Base-by-base conservation (phyloP, 371 early-diverging fungal genomes). In the Lichtheimia ornata region DNA sequence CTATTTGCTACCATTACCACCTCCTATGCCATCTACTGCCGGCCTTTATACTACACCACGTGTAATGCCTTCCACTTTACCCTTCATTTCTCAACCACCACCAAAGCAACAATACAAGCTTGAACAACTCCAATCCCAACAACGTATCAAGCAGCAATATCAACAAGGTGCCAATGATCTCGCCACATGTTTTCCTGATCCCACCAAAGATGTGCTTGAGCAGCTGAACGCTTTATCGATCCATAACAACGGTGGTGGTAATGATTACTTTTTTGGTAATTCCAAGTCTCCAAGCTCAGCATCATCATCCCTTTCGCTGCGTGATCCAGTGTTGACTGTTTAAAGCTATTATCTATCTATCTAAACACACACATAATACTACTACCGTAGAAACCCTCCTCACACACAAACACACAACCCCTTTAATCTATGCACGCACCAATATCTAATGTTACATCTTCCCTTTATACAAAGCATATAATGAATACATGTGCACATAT, bases 1-100 rank as follows among this genome's bases (percentile, higher is more conserved):
- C 53, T 51, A 56, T 42, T 35, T 61, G 15, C 30, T 64, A 24
- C 59, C 63, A 28, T 2, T 25, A 15, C 25, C 45, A 15, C 24
- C 57, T 25, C 45, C 57, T 43, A n/a, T n/a, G 22, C 45, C 24
- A 56, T n/a, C 20, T 52, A 18, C 5, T 52, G 27, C 22, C 14
- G 15, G 20, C 5, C 53, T 18, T 24, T 24, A 20, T 24, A 22
- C 15, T 24, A 7, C 53, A 24, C 18, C 24, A 28, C 17, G 11
- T 35, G n/a, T 11, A 12, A 27, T 53, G 53, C 53, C 53, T 15
- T 24, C 49, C n/a, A n/a, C 49, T 9, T 20, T 47, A 24, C 50
- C 35, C 9, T 35, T 35, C 11, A 11, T 35, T 28, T 15, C 28
- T 52, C 25, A 20, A 5, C 53, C n/a, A 52, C 27, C 53, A 27